Evolutionary conservation across 2,329 filamentous ascomycete genomes (phyloP), one percentile per base, ranked within the genome.

Genomic region (Alternaria sp.): DNA sequence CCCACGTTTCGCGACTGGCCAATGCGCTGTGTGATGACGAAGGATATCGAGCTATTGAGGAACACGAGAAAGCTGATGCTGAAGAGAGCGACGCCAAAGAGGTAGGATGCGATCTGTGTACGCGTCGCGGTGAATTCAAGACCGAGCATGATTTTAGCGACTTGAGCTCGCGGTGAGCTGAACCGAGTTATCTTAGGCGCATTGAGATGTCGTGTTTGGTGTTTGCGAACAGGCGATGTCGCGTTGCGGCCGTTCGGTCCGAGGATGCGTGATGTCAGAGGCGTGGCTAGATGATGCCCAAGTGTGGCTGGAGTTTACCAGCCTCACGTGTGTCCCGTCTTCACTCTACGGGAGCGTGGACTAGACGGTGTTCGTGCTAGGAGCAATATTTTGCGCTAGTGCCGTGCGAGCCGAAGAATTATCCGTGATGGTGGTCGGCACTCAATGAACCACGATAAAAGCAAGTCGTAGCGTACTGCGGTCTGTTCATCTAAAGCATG

Each of bases 61-160:
- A 96, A 96, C 72, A 96, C 92, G 67, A 96, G 90, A 81, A 95
- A 95, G 56, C 91, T 90, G 74, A 96, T 95, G 79, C 89, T 92
- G 83, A 94, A 94, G 70, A 96, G 88, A 62, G 91, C 92, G 73
- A 95, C 91, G 75, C 90, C 90, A 66, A 93, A 85, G 36, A 96
- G 87, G 78, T 96, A 96, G 30, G 92, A 91, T 59, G 86, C 78
- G 30, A 85, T 83, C 73, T 90, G 87, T 2, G 82, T 74, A 64
- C 81, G 81, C 20, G 83, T 84, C n/a, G 86, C 87, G 27, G 86
- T 88, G 71, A 89, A 86, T 54, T 69, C 64, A 52, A 79, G 73
- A 62, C 74, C 74, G 66, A 79, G 72, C 77, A 78, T 78, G 53
- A 45, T 49, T 45, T 71, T 53, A 7, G 60, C 36, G 57, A 50